Percentiles rank a stretch among this genome's conserved stretches.
Evolutionary conservation across 2,329 filamentous ascomycete genomes (phyloP).

Genomic region (Albophoma yamanashiensis): DNA sequence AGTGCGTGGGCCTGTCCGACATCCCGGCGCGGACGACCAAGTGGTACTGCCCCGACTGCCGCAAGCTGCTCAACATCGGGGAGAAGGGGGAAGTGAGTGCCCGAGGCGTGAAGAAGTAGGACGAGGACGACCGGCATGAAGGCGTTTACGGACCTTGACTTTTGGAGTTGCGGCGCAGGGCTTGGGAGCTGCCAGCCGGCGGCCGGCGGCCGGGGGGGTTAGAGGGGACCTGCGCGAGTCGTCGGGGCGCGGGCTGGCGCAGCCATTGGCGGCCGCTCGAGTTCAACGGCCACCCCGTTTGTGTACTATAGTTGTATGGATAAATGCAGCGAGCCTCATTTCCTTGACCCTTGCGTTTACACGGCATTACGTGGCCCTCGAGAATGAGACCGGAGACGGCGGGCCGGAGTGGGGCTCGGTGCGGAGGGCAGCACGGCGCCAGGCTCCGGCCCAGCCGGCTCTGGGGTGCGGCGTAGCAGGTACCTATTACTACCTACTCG

Average conservation of each 20-base stretch:
- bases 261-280: not conserved
- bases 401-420: not conserved
- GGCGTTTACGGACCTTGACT: slow-evolving; percentile 3
- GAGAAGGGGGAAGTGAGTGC: slow-evolving; percentile 53
- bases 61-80: slow-evolving; percentile 49
- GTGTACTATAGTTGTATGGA: not conserved
- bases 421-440: not conserved
- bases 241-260: not conserved
- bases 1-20: slow-evolving; percentile 59
- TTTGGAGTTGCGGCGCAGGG: slow-evolving; percentile 2
- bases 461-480: not conserved
- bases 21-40: slow-evolving; percentile 64
- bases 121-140: not conserved
- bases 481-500: too few species aligned
- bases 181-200: not conserved
- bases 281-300: not conserved
- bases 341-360: not conserved
- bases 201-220: too few species aligned
- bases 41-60: slow-evolving; percentile 77
- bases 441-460: not conserved
- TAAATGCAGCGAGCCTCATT: not conserved
- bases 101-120: slow-evolving; percentile 38
- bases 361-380: not conserved
- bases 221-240: too few species aligned
- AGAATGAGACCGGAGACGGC: not conserved